Evolutionary conservation across 2,329 filamentous ascomycete genomes (phyloP).

Genomic region (Orbilia oligospora): DNA sequence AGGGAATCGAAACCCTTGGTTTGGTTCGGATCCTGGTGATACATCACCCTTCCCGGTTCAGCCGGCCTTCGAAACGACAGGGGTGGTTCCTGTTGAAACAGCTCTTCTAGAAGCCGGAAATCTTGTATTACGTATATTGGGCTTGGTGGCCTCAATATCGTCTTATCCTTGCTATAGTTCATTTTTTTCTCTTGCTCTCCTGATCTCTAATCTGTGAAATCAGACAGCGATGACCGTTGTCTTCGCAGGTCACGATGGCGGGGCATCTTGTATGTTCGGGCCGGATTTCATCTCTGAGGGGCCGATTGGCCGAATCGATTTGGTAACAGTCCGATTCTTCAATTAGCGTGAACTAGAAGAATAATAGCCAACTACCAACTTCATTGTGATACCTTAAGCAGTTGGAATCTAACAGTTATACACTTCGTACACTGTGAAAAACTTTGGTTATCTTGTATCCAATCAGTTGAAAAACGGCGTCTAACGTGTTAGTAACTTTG

Average conservation of each 20-base stretch:
- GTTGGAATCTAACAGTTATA: background rate
- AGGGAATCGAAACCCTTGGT: conserved; percentile 29
- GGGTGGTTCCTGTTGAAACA: conserved; percentile 41
- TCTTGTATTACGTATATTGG: conserved; percentile 11
- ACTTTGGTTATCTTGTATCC: background rate
- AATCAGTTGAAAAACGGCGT: no score
- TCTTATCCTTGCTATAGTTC: background rate
- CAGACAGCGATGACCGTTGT: background rate
- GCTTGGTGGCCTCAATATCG: conserved; percentile 23
- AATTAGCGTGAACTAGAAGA: background rate
- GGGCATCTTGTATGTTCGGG: background rate
- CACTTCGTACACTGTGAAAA: background rate
- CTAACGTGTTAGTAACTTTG: no score
- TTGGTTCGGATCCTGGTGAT: conserved; percentile 27
- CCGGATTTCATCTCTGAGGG: background rate
- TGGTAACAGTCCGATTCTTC: background rate
- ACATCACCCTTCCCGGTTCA: conserved; percentile 34
- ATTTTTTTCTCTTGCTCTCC: background rate
- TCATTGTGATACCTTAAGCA: background rate
- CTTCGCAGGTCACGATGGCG: background rate
- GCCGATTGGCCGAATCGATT: background rate
- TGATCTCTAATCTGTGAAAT: background rate
- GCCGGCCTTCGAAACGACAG: conserved; percentile 37
- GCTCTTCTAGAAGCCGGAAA: conserved; percentile 40
- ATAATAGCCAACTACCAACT: background rate